Percentiles rank a stretch among this genome's conserved stretches.
These are phyloP conservation scores for Barnettozyma vustinii DNA, from an alignment of 805 yeast genomes.

Conservation along the genomic window DNA sequence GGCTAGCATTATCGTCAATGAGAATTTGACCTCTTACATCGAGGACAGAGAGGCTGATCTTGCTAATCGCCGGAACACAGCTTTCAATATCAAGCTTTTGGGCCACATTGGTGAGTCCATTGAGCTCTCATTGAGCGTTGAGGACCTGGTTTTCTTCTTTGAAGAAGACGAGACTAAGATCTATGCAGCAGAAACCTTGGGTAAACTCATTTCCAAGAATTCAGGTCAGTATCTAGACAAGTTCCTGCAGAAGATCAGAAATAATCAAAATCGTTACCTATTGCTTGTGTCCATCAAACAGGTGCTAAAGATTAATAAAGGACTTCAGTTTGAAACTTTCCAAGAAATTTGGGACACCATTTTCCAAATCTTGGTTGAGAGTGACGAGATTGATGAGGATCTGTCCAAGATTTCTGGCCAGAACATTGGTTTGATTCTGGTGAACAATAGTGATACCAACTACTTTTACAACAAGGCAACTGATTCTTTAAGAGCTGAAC, in stretches of 20 bases:
- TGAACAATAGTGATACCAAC: slow-evolving; percentile 26
- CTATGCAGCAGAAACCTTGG: slow-evolving; percentile 50
- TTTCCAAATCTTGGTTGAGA: slow-evolving; percentile 10
- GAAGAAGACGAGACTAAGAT: slow-evolving; percentile 33
- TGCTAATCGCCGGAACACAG: slow-evolving; percentile 14
- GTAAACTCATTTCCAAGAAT: slow-evolving; percentile 40
- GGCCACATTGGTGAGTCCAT: slow-evolving; percentile 43
- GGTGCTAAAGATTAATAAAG: slow-evolving; percentile 21
- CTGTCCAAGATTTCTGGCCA: slow-evolving; percentile 21
- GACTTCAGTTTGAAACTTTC: slow-evolving; percentile 20
- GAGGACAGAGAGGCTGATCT: slow-evolving; percentile 18
- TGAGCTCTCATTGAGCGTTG: slow-evolving; percentile 30
- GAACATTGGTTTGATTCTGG: slow-evolving; percentile 23
- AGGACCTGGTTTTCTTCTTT: slow-evolving; percentile 32
- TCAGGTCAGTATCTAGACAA: slow-evolving; percentile 32
- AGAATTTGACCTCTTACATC: slow-evolving; percentile 20
- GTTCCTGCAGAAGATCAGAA: slow-evolving; percentile 29
- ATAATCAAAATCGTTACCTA: slow-evolving; percentile 21
- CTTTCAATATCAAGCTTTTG: slow-evolving; percentile 38
- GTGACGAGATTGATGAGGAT: slow-evolving; percentile 20
- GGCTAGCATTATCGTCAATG: slow-evolving; percentile 22
- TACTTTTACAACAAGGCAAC: slow-evolving; percentile 25
- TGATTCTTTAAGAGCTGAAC: slow-evolving; percentile 14
- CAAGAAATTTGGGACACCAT: slow-evolving; percentile 25
- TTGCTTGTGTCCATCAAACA: slow-evolving; percentile 29